phyloP scores from a whole-genome alignment of 495 filamentous ascomycete genomes.

The Xylaria grammica region DNA sequence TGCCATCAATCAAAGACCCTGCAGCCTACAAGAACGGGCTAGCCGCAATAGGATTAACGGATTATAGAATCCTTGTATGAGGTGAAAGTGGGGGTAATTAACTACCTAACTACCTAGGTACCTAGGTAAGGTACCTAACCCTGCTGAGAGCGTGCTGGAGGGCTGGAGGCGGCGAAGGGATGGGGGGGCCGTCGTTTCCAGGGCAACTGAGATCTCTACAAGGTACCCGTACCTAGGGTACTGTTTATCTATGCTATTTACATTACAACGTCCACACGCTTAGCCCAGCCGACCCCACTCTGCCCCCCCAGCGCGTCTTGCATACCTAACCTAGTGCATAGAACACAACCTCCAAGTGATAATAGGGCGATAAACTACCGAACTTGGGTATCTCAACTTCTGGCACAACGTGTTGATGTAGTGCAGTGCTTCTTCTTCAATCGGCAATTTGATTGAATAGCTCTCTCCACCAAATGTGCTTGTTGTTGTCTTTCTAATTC shows the following conservation, averaged over 20 bases:
- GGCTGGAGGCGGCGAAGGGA: background rate
- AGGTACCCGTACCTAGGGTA: background rate
- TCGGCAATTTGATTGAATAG: too few species aligned
- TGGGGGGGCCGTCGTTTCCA: background rate
- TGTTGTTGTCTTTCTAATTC: background rate
- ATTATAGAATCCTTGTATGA: background rate
- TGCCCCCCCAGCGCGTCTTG: background rate
- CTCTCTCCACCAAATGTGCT: background rate
- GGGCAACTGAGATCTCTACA: constrained; percentile 9
- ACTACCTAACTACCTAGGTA: background rate
- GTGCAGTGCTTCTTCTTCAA: too few species aligned
- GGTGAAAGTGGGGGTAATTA: background rate
- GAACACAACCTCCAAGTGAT: background rate
- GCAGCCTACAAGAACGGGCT: background rate
- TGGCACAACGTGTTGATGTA: background rate
- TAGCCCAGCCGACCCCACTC: background rate
- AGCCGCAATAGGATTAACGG: too few species aligned
- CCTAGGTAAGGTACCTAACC: background rate
- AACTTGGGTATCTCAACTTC: background rate
- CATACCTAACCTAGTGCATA: too few species aligned
- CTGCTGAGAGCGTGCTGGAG: background rate
- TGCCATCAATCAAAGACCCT: background rate
- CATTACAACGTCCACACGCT: constrained; percentile 3
- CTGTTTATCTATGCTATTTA: too few species aligned
- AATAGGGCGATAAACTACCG: background rate